These are phyloP conservation scores for Solanum pinnatisectum DNA, from an alignment of 257 asterid species.

Conservation along the genomic window DNA sequence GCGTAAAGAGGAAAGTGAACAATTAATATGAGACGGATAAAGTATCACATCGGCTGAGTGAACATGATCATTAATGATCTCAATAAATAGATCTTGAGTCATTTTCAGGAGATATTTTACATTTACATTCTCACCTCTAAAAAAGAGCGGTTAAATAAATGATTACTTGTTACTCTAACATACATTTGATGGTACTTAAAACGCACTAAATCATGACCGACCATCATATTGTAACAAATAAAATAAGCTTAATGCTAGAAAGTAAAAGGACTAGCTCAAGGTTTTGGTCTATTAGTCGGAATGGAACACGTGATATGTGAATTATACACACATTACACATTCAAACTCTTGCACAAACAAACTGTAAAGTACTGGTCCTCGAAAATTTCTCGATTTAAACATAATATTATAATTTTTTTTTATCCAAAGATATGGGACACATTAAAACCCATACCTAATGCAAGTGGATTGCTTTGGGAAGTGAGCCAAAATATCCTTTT, in stretches of 20 bases:
- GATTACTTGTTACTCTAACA: background rate
- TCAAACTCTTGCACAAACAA: background rate
- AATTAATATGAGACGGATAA: too few species aligned
- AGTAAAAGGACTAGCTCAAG: background rate
- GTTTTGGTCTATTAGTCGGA: background rate
- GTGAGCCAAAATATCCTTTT: slow-evolving; percentile 12
- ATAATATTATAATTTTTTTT: background rate
- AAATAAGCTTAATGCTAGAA: background rate
- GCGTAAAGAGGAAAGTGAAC: background rate
- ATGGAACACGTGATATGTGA: background rate
- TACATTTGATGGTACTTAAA: background rate
- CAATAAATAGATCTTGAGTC: background rate
- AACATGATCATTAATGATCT: background rate
- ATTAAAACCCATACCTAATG: slow-evolving; percentile 14
- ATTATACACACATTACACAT: background rate
- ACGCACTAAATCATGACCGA: background rate
- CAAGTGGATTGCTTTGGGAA: slow-evolving; percentile 5
- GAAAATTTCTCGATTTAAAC: background rate
- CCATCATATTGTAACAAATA: background rate
- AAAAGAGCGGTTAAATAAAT: too few species aligned
- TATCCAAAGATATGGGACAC: background rate
- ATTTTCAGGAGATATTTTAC: too few species aligned
- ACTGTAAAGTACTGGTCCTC: background rate
- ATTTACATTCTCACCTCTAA: background rate
- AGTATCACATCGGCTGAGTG: background rate